Conservation (phyloP, 2,329 filamentous ascomycete species). For the Diaporthe sp. region DNA sequence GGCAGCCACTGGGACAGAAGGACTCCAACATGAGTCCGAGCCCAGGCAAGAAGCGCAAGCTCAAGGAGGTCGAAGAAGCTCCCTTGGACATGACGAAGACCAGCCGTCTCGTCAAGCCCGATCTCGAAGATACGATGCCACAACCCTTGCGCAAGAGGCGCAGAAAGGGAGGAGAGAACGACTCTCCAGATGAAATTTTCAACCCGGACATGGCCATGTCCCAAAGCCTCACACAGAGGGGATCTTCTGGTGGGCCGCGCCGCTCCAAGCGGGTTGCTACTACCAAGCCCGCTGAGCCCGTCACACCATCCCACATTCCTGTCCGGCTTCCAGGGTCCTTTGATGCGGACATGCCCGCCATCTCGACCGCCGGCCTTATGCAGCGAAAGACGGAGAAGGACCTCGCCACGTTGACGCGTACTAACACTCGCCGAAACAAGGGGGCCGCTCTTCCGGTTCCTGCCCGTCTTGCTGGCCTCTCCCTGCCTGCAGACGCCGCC, state of each 20-base stretch:
- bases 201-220: constrained; percentile 44
- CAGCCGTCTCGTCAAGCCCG: constrained; percentile 45
- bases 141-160: constrained; percentile 49
- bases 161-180: constrained; percentile 47
- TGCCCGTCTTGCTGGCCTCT: constrained; percentile 46
- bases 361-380: constrained; percentile 41
- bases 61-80: constrained; percentile 43
- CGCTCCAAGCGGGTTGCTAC: constrained; percentile 41
- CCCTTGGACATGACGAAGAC: constrained; percentile 37
- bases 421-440: constrained; percentile 63
- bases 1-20: constrained; percentile 51
- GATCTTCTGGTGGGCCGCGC: constrained; percentile 9
- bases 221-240: constrained; percentile 37
- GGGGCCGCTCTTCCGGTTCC: constrained; percentile 51
- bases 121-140: constrained; percentile 46
- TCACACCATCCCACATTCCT: constrained; percentile 50
- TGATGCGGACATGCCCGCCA: constrained; percentile 43
- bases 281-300: constrained; percentile 45
- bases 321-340: constrained; percentile 50
- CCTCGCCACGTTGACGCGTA: constrained; percentile 55
- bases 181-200: constrained; percentile 43
- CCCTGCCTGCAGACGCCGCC: background rate
- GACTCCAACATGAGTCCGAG: constrained; percentile 55
- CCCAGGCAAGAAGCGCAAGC: constrained; percentile 55
- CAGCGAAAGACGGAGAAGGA: constrained; percentile 57